Evolutionary conservation across 2,329 filamentous ascomycete genomes (phyloP).

Genomic region (Colletotrichum phormii): DNA sequence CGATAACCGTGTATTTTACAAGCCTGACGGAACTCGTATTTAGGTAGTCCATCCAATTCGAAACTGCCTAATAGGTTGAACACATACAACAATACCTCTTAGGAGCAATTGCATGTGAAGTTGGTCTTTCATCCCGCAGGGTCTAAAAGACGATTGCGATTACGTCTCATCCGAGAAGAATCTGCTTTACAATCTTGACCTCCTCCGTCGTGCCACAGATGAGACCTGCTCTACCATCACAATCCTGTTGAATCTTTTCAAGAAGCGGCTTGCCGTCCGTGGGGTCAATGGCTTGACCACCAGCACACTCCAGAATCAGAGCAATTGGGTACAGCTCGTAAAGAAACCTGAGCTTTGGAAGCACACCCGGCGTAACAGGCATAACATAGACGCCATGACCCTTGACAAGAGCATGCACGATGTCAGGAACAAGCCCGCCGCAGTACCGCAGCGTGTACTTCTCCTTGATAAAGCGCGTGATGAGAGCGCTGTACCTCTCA

Average conservation of each 20-base stretch:
- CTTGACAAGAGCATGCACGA: slow-evolving; percentile 70
- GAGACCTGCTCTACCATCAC: slow-evolving; percentile 62
- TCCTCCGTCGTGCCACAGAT: slow-evolving; percentile 63
- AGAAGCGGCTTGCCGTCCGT: slow-evolving; percentile 55
- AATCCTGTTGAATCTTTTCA: slow-evolving; percentile 49
- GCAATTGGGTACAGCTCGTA: slow-evolving; percentile 72
- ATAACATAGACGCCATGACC: slow-evolving; percentile 71
- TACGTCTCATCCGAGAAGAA: slow-evolving; percentile 34
- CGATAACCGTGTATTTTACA: too few species aligned
- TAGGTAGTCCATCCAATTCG: too few species aligned
- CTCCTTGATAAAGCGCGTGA: slow-evolving; percentile 61
- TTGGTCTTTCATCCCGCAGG: too few species aligned
- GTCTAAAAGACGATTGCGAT: too few species aligned
- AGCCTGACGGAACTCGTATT: too few species aligned
- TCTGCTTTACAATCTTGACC: slow-evolving; percentile 51
- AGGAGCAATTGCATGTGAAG: too few species aligned
- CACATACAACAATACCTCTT: too few species aligned
- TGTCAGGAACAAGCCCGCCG: slow-evolving; percentile 71
- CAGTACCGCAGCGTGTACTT: slow-evolving; percentile 71
- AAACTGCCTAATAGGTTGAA: too few species aligned
- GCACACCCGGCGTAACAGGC: slow-evolving; percentile 62
- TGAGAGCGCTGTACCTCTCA: slow-evolving; percentile 58
- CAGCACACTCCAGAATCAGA: slow-evolving; percentile 69
- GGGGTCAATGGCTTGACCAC: slow-evolving; percentile 66
- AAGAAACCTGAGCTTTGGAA: slow-evolving; percentile 68